Percentiles rank a stretch among this genome's conserved stretches.
These are phyloP conservation scores for Sphagnum magellanicum DNA, from an alignment of 228 moss, liverwort and hornwort species.

Conservation along the genomic window DNA sequence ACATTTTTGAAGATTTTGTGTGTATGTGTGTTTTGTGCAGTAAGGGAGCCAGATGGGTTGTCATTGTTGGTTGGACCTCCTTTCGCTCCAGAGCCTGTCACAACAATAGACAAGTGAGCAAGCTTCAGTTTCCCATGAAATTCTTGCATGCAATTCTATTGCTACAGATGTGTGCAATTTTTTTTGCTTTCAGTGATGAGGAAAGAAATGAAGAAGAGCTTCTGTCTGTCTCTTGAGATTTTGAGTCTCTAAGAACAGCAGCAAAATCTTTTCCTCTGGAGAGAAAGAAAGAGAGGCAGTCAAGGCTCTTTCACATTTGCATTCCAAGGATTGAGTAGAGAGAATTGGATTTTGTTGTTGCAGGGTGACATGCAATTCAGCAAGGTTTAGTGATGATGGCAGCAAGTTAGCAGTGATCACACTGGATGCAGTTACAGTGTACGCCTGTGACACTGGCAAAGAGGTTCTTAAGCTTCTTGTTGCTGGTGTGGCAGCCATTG, in stretches of 20 bases:
- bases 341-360: background rate
- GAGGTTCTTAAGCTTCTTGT: conserved; percentile 52
- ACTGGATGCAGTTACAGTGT: conserved; percentile 53
- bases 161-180: background rate
- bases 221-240: background rate
- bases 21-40: conserved; percentile 19
- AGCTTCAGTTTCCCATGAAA: conserved; percentile 10
- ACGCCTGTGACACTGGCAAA: conserved; percentile 50
- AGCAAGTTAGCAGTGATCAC: conserved; percentile 61
- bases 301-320: background rate
- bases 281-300: background rate
- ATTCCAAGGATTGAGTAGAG: no score
- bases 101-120: conserved; percentile 59
- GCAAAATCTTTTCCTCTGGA: background rate
- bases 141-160: background rate
- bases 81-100: conserved; percentile 41
- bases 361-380: conserved; percentile 74
- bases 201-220: background rate
- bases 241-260: background rate
- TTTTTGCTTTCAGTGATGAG: no score
- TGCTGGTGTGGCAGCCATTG: conserved; percentile 50
- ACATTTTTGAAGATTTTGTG: no score
- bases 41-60: conserved; percentile 68
- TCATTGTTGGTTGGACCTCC: conserved; percentile 72
- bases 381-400: conserved; percentile 75